Base-by-base conservation (phyloP, 352 stramenopile species). In the Saprolegnia diclina region DNA sequence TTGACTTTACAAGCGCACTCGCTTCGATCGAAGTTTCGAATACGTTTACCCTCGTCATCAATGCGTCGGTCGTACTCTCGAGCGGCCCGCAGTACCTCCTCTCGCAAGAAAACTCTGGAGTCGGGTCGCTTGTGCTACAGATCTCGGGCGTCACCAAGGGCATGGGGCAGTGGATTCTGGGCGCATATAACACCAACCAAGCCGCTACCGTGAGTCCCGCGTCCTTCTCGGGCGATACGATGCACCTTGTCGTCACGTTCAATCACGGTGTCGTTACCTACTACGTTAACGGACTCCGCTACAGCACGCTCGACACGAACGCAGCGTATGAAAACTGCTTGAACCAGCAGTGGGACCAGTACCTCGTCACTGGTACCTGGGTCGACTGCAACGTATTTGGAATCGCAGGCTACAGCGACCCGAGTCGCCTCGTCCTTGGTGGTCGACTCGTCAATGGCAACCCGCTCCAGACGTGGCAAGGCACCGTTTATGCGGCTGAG, bases 1-100 rank as follows among this genome's bases (percentile, higher is more conserved):
- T 40, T 22, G 26, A 40, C n/a, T 69, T 61, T 18, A 54, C 19
- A 9, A 59, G 52, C n/a, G 16, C 24, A 26, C 32, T 46, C 4
- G 26, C 29, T 62, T 18, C 21, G 18, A 44, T 37, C n/a, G 10
- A 18, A 4, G 37, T 13, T 5, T 35, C 29, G 29, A 35, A 5
- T 35, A 35, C 63, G 40, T 69, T 69, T 46, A 69, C 63, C 10
- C 18, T 69, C 7, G 26, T 69, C 22, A 22, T 69, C 19, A 24
- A 22, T 24, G 46, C 53, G 1, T 53, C 45, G 4, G 63, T 62
- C 16, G 53, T 61, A 2, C 10, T 69, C 26, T 38, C 63, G 11
- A 37, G 21, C 4, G 13, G 18, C 3, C 44, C 37, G 19, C 63
- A 69, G 37, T 69, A 69, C 26, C 24, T 69, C 11, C 50, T 69